Evolutionary conservation across 108 stramenopile species (phyloP).

Genomic region (Nitzschia sp.): DNA sequence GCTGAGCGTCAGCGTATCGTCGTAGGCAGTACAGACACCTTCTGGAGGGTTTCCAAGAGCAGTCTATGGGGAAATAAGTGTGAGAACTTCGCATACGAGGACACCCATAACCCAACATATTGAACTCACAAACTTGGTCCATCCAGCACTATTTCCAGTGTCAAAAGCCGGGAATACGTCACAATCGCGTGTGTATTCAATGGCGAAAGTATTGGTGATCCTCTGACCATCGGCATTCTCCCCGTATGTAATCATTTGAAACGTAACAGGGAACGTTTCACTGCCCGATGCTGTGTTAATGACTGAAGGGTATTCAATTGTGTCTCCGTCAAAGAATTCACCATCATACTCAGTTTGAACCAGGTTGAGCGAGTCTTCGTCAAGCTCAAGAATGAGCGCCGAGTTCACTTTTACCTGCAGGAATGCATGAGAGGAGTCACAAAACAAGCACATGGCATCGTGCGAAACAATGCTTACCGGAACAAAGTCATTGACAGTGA

Average conservation of each 20-base stretch:
- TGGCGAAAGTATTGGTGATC: conserved; percentile 27
- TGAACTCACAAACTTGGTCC: conserved; percentile 36
- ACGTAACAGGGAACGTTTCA: background rate
- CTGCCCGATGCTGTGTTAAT: background rate
- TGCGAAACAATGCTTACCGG: conserved; percentile 12
- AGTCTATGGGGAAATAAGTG: conserved; percentile 2
- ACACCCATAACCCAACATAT: background rate
- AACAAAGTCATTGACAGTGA: conserved; percentile 23
- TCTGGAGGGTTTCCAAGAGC: conserved; percentile 13
- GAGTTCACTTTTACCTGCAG: conserved; percentile 14
- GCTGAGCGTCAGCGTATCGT: background rate
- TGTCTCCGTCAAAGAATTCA: conserved; percentile 17
- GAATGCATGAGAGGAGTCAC: background rate
- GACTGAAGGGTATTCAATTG: conserved; percentile 23
- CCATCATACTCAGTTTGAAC: conserved; percentile 19
- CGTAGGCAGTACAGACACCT: conserved; percentile 15
- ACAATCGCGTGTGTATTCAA: conserved; percentile 33
- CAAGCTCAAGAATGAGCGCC: conserved; percentile 25
- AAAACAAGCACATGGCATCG: background rate
- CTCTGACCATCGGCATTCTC: conserved; percentile 21
- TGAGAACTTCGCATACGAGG: no score
- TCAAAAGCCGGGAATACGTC: conserved; percentile 28
- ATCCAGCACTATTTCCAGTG: conserved; percentile 26
- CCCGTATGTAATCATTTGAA: conserved; percentile 31
- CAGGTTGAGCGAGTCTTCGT: conserved; percentile 3